Evolutionary conservation across 768 basidiomycete genomes (phyloP).

Genomic region (Mycena galericulata): DNA sequence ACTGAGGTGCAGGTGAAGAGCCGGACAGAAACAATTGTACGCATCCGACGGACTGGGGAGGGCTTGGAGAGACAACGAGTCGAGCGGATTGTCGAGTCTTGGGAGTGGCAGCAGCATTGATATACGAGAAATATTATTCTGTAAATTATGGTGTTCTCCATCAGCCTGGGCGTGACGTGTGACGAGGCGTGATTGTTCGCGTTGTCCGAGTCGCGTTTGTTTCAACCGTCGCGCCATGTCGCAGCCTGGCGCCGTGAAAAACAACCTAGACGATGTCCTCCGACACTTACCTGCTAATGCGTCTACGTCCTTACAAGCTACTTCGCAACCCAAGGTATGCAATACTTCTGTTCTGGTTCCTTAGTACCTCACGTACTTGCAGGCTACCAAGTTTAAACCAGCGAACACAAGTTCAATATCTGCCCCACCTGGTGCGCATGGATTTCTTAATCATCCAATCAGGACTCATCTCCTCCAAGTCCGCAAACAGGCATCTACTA

Average conservation of each 20-base stretch:
- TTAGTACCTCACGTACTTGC: background rate
- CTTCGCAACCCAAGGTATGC: constrained; percentile 37
- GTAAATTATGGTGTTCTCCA: constrained; percentile 13
- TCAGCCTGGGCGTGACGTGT: too few species aligned
- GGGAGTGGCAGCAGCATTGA: constrained; percentile 61
- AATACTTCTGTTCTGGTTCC: background rate
- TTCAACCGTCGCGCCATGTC: constrained; percentile 15
- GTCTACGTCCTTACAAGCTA: constrained; percentile 12
- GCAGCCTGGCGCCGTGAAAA: constrained; percentile 40
- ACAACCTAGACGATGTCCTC: constrained; percentile 57
- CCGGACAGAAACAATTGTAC: constrained; percentile 63
- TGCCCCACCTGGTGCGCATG: background rate
- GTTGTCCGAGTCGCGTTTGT: background rate
- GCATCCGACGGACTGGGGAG: constrained; percentile 64
- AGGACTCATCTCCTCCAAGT: constrained; percentile 27
- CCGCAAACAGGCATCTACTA: constrained; percentile 40
- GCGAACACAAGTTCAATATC: constrained; percentile 38
- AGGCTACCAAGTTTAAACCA: constrained; percentile 59
- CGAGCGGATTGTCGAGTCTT: constrained; percentile 75
- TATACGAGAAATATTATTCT: constrained; percentile 3
- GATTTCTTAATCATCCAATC: background rate
- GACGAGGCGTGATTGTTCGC: too few species aligned
- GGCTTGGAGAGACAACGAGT: constrained; percentile 80
- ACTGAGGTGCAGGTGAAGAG: constrained; percentile 56
- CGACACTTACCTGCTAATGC: constrained; percentile 36